Conservation (phyloP, 2,329 filamentous ascomycete species). For the Fusarium sp. region DNA sequence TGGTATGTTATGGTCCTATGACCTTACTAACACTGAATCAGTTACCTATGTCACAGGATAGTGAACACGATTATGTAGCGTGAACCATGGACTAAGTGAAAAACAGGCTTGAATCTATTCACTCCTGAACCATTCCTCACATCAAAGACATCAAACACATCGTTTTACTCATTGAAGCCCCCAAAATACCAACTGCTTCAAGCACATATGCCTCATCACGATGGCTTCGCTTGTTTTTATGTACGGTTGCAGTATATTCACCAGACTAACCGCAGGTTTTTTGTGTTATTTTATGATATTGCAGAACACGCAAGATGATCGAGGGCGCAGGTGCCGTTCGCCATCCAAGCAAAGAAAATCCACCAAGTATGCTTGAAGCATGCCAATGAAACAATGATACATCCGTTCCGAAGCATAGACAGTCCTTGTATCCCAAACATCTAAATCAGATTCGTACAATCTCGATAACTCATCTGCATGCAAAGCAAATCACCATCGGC, state of each 20-base stretch:
- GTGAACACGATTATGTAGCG: background rate
- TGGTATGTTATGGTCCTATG: background rate
- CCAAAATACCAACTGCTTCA: background rate
- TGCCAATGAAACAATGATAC: background rate
- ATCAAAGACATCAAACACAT: background rate
- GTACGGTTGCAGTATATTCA: background rate
- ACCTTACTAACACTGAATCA: background rate
- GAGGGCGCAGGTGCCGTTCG: background rate
- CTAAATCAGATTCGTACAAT: background rate
- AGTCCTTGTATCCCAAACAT: background rate
- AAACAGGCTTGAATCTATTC: background rate
- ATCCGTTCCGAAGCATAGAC: background rate
- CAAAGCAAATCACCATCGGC: background rate
- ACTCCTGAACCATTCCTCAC: too few species aligned
- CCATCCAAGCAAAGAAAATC: background rate
- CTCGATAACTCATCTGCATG: background rate
- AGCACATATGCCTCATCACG: background rate
- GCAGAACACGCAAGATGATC: background rate
- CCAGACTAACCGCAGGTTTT: background rate
- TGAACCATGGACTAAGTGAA: background rate
- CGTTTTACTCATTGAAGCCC: fast-evolving
- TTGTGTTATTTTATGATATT: background rate
- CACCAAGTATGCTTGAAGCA: background rate
- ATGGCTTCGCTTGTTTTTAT: background rate
- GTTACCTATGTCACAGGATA: too few species aligned